phyloP scores from a whole-genome alignment of 2,329 filamentous ascomycete genomes.

The Aureobasidium sp. region DNA sequence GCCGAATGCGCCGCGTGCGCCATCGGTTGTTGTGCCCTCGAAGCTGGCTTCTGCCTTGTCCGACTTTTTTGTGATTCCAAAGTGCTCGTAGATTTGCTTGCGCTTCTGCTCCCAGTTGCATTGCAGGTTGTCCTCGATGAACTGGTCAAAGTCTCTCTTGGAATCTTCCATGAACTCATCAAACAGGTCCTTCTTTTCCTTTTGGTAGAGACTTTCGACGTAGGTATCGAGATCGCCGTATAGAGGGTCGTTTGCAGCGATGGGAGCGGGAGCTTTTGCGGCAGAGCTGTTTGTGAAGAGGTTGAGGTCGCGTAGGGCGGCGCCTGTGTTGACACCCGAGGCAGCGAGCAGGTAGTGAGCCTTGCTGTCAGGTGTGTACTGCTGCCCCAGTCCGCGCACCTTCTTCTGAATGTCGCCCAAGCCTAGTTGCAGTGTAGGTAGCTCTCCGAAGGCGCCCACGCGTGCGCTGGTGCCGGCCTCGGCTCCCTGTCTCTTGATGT shows the following conservation, averaged over 20 bases:
- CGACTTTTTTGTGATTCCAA: conserved; percentile 60
- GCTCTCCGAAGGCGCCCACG: conserved; percentile 56
- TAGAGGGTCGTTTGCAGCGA: conserved; percentile 30
- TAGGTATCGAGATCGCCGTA: conserved; percentile 61
- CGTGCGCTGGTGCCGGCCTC: conserved; percentile 45
- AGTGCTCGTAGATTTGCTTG: conserved; percentile 90
- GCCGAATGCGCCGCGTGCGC: conserved; percentile 43
- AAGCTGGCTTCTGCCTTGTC: conserved; percentile 28
- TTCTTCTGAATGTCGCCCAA: conserved; percentile 74
- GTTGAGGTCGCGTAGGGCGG: conserved; percentile 72
- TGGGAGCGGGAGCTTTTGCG: conserved; percentile 22
- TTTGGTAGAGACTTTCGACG: conserved; percentile 76
- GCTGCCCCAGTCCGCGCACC: conserved; percentile 70
- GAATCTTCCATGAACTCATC: conserved; percentile 84
- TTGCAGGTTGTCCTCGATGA: conserved; percentile 88
- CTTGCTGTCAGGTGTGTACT: conserved; percentile 43
- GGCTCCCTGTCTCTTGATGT: conserved; percentile 61
- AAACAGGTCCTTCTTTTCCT: conserved; percentile 87
- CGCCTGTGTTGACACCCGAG: conserved; percentile 82
- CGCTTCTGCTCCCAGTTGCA: conserved; percentile 95
- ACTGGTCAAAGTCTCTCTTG: conserved; percentile 84
- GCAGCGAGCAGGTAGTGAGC: conserved; percentile 86
- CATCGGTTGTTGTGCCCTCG: conserved; percentile 31
- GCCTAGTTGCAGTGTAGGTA: conserved; percentile 85
- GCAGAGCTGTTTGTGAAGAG: conserved; percentile 19